Conservation (phyloP, 2,329 filamentous ascomycete genomes). For the Rosellinia necatrix region DNA sequence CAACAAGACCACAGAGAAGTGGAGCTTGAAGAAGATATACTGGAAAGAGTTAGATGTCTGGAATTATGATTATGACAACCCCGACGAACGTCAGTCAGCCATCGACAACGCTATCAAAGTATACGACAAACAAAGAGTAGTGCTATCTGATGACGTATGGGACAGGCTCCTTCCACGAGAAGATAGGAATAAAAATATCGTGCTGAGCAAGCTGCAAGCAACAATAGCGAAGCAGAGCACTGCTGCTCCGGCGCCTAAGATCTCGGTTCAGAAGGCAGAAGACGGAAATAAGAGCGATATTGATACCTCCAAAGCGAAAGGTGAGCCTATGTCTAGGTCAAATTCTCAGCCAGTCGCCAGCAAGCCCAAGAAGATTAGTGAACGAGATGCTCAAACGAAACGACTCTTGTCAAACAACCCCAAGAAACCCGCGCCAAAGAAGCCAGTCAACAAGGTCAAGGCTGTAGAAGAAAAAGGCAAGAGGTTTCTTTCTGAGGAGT, state of each 20-base stretch:
- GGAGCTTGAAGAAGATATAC: constrained; percentile 59
- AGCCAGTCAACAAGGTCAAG: constrained; percentile 51
- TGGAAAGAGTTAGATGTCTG: constrained; percentile 70
- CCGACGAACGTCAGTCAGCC: constrained; percentile 61
- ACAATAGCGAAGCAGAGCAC: constrained; percentile 60
- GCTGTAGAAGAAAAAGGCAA: constrained; percentile 46
- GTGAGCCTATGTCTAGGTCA: constrained; percentile 54
- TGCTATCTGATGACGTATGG: constrained; percentile 62
- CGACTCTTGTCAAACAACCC: constrained; percentile 52
- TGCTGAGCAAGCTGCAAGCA: constrained; percentile 65
- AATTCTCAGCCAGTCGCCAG: constrained; percentile 54
- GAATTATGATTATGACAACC: constrained; percentile 60
- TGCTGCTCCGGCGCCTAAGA: constrained; percentile 53
- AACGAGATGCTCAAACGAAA: constrained; percentile 61
- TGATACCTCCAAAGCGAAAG: constrained; percentile 44
- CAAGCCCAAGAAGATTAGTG: constrained; percentile 62
- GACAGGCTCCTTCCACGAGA: constrained; percentile 62
- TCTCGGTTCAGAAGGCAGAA: constrained; percentile 55
- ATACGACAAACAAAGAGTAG: constrained; percentile 64
- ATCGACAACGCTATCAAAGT: constrained; percentile 64
- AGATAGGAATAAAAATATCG: constrained; percentile 64
- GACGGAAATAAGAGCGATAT: constrained; percentile 51
- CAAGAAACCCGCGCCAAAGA: constrained; percentile 49
- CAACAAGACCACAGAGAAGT: constrained; percentile 54
- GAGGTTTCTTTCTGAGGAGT: constrained; percentile 59